Base-by-base conservation (phyloP, 2,329 filamentous ascomycete genomes). In the Xylariaceae sp. region DNA sequence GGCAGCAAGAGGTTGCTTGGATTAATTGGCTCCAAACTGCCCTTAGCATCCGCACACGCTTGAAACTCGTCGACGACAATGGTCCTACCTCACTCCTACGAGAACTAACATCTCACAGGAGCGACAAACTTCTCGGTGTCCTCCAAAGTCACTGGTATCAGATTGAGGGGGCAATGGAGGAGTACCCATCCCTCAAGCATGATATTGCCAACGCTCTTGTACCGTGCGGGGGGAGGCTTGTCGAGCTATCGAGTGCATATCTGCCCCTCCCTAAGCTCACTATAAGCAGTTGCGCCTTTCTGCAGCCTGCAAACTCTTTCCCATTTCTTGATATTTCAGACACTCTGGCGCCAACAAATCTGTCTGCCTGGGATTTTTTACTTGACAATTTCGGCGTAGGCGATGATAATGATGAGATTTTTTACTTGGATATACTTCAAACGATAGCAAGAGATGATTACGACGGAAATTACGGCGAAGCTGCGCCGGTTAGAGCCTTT, bases 21-120 rank as follows among this genome's bases (percentile, higher is more conserved):
- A n/a, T 55, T 32, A 30, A 26, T 3, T 64, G 61, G 18, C 50
- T 66, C 27, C 41, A 20, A 29, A 27, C 13, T 27, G 15, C 20
- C 10, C 6, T 41, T 21, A 27, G 30, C 2, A 33, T 35, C 39
- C 37, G 16, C 21, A 29, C 23, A 42, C 37, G 4, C 11, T 15
- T 16, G 9, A 33, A 11, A 35, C 39, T 50, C 8, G 8, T 40
- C 3, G 41, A 58, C 26, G 53, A 58, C 48, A 41, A 46, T 23
- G 30, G 15, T 7, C 41, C 21, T 23, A 50, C 47, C 6, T 8
- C 11, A 4, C 27, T 44, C 18, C 10, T 44, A 13, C 48, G 40
- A n/a, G 15, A 37, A 15, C 16, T 44, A 10, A 35, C 26, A 26
- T 15, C 21, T 20, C 26, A 30, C n/a, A 9, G n/a, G 36, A 45